Conservation (phyloP, 306 rosid species). For the Crataegus laevigata region DNA sequence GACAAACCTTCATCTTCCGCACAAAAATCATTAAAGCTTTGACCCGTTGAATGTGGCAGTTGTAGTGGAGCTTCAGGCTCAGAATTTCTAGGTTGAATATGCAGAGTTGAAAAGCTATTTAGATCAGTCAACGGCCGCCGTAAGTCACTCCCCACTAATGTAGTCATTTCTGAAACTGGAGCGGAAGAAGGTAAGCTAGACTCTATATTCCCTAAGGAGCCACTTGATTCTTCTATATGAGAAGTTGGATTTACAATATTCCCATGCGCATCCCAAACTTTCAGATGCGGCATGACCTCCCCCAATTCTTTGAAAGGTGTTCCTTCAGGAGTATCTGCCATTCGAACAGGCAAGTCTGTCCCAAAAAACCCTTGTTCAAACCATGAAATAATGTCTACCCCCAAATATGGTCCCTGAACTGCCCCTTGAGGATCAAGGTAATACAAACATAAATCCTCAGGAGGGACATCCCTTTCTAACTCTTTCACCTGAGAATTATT, state of each 20-base stretch:
- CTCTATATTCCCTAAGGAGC: slow-evolving; percentile 23
- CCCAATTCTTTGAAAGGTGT: slow-evolving; percentile 43
- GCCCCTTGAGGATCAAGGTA: slow-evolving; percentile 64
- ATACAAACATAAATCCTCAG: slow-evolving; percentile 36
- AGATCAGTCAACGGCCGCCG: slow-evolving; percentile 20
- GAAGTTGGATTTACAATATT: slow-evolving; percentile 18
- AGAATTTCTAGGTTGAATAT: slow-evolving; percentile 22
- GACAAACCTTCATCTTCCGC: slow-evolving; percentile 44
- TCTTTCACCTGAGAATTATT: slow-evolving; percentile 15
- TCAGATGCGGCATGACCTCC: slow-evolving; percentile 44
- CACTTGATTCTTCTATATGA: slow-evolving; percentile 22
- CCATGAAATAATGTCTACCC: slow-evolving; percentile 53
- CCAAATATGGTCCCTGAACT: slow-evolving; percentile 49
- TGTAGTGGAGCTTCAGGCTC: slow-evolving; percentile 31
- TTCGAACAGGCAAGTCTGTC: slow-evolving; percentile 48
- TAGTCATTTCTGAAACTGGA: slow-evolving; percentile 16
- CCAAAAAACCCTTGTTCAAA: slow-evolving; percentile 60
- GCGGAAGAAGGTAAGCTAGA: slow-evolving; percentile 21
- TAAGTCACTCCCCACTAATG: slow-evolving; percentile 20
- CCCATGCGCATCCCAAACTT: slow-evolving; percentile 15
- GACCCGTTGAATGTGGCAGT: slow-evolving; percentile 31
- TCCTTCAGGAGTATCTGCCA: slow-evolving; percentile 43
- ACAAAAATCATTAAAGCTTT: slow-evolving; percentile 26
- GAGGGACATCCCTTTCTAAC: slow-evolving; percentile 16
- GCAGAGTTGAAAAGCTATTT: slow-evolving; percentile 25